A percentile compares a stretch with the other conserved stretches of the same genome.
phyloP scores from a whole-genome alignment of 2,329 filamentous ascomycete species.

The Microdochium nivale region DNA sequence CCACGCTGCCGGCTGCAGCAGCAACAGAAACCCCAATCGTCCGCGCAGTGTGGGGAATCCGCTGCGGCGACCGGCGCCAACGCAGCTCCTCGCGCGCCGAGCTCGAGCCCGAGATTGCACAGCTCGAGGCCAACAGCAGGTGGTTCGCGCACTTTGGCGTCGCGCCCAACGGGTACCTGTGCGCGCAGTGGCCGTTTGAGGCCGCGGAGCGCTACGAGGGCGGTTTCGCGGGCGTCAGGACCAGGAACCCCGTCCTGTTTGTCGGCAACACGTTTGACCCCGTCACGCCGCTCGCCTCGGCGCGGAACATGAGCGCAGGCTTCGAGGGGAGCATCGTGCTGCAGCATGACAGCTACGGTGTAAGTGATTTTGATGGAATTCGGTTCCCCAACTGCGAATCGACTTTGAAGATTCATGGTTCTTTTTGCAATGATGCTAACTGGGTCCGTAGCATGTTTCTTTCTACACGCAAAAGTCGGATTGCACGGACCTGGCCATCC shows the following conservation, averaged over 20 bases:
- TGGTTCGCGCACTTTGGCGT: neutral
- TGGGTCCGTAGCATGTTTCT: neutral
- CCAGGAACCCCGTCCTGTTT: constrained; percentile 24
- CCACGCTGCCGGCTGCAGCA: neutral
- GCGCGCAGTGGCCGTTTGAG: neutral
- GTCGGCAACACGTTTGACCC: constrained; percentile 28
- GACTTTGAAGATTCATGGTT: neutral
- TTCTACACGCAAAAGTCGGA: constrained; percentile 9
- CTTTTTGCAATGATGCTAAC: constrained; percentile 7
- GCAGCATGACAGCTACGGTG: constrained; percentile 24
- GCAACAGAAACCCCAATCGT: neutral
- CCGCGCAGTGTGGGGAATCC: constrained; percentile 9
- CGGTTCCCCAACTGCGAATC: too few species aligned
- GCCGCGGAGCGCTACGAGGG: neutral
- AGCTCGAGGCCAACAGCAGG: constrained; percentile 10
- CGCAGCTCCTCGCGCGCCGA: constrained; percentile 10
- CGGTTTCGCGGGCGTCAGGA: constrained; percentile 11
- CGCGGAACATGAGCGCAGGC: constrained; percentile 23
- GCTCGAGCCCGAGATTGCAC: constrained; percentile 10
- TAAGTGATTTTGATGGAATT: too few species aligned
- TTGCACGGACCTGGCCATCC: constrained; percentile 11
- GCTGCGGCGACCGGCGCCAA: constrained; percentile 18
- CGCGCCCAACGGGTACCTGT: neutral
- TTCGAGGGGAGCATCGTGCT: constrained; percentile 28
- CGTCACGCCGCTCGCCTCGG: constrained; percentile 27